phyloP scores from a whole-genome alignment of 306 rosid species.

The Calophaca sinica region DNA sequence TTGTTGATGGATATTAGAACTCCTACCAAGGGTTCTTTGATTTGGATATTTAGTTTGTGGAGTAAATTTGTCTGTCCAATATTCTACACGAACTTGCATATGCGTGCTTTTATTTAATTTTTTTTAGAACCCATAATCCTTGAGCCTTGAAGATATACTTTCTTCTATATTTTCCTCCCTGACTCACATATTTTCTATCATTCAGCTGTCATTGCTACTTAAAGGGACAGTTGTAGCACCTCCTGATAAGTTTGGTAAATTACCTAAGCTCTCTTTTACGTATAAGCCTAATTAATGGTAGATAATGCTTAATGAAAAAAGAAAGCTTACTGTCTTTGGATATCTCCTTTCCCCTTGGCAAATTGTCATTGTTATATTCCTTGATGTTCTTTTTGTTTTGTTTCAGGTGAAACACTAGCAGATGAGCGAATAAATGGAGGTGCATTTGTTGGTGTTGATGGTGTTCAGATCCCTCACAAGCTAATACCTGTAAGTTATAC shows the following conservation, averaged over 20 bases:
- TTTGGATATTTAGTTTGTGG: conserved; percentile 22
- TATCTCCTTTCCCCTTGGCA: conserved; percentile 33
- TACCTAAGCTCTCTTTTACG: conserved; percentile 43
- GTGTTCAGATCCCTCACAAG: conserved; percentile 88
- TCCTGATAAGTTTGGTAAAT: conserved; percentile 94
- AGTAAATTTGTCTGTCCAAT: conserved; percentile 34
- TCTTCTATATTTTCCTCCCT: conserved; percentile 29
- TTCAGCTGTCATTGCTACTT: conserved; percentile 89
- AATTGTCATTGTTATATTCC: conserved; percentile 32
- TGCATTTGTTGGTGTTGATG: conserved; percentile 85
- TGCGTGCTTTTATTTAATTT: conserved; percentile 14
- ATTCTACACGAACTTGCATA: conserved; percentile 34
- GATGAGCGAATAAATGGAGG: conserved; percentile 93
- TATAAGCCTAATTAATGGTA: conserved; percentile 28
- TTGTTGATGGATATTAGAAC: conserved; percentile 27
- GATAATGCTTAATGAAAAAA: conserved; percentile 26
- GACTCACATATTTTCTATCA: conserved; percentile 45
- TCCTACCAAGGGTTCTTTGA: conserved; percentile 31
- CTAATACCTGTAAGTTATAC: conserved; percentile 81
- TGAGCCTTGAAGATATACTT: conserved; percentile 38
- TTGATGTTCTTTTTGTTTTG: conserved; percentile 30
- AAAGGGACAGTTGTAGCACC: conserved; percentile 98
- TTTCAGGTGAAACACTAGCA: conserved; percentile 87
- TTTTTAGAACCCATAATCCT: conserved; percentile 28
- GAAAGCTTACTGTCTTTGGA: conserved; percentile 32